These are phyloP conservation scores for Pestalotiopsis sp. DNA, from an alignment of 2,329 filamentous ascomycete species.

Conservation along the genomic window DNA sequence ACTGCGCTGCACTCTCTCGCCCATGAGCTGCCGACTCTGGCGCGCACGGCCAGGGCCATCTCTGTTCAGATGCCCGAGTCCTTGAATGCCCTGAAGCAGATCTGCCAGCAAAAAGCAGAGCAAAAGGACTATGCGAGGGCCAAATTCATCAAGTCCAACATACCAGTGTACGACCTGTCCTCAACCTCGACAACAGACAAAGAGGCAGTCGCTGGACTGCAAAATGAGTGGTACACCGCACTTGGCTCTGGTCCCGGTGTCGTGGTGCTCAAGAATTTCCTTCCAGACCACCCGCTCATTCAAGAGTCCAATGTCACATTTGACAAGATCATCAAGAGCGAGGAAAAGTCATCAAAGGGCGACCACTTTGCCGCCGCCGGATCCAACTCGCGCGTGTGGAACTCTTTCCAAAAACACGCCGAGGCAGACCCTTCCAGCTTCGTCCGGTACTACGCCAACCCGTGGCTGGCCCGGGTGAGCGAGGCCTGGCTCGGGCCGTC, in stretches of 20 bases:
- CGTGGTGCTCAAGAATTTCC: conserved; percentile 56
- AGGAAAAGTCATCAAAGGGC: conserved; percentile 39
- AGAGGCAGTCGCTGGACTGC: conserved; percentile 35
- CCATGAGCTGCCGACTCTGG: background rate
- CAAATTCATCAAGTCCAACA: conserved; percentile 14
- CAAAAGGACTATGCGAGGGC: conserved; percentile 14
- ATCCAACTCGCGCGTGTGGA: conserved; percentile 64
- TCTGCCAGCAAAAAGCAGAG: conserved; percentile 8
- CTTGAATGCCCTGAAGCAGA: conserved; percentile 15
- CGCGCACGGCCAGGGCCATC: background rate
- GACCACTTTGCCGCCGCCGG: conserved; percentile 61
- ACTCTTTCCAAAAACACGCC: conserved; percentile 64
- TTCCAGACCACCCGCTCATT: conserved; percentile 41
- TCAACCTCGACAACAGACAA: conserved; percentile 21
- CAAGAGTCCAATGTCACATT: conserved; percentile 48
- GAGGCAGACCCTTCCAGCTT: conserved; percentile 52
- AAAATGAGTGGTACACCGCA: conserved; percentile 62
- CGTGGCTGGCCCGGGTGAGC: conserved; percentile 53
- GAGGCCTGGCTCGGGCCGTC: conserved; percentile 59
- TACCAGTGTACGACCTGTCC: conserved; percentile 26
- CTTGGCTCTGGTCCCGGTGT: conserved; percentile 59
- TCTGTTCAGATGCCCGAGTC: conserved; percentile 14
- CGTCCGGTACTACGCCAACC: conserved; percentile 59
- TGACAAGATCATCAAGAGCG: conserved; percentile 44
- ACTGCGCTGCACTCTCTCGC: background rate